A percentile compares a stretch with the other conserved stretches of the same genome.
These are phyloP conservation scores for Podila clonocystis DNA, from an alignment of 192 early-diverging fungal genomes.

Conservation along the genomic window DNA sequence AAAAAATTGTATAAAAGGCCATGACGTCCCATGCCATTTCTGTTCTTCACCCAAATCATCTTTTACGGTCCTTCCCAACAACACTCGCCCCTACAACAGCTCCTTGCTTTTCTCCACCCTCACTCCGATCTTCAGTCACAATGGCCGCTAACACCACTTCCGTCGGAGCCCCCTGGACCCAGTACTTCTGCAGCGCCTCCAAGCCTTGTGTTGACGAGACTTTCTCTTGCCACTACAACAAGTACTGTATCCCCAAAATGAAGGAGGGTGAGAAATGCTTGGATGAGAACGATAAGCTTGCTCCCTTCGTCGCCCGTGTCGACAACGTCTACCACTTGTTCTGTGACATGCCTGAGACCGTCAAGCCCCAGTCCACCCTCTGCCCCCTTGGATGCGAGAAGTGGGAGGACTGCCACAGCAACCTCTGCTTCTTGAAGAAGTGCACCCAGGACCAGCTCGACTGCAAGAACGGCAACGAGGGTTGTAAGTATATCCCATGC, in stretches of 20 bases:
- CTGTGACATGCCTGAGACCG: slow-evolving; percentile 34
- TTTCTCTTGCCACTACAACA: slow-evolving; percentile 20
- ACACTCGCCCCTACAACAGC: not conserved
- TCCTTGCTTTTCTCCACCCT: not conserved
- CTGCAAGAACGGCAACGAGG: slow-evolving; percentile 31
- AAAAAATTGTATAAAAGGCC: not conserved
- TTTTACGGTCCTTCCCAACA: slow-evolving; percentile 1
- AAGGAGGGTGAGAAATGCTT: slow-evolving; percentile 20
- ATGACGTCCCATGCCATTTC: not conserved
- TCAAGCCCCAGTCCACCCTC: slow-evolving; percentile 16
- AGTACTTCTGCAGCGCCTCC: slow-evolving; percentile 30
- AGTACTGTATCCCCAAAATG: slow-evolving; percentile 36
- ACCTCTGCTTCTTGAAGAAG: slow-evolving; percentile 44
- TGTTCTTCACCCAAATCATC: slow-evolving; percentile 1
- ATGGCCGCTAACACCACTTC: not conserved
- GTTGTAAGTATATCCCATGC: not conserved
- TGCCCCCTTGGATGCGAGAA: slow-evolving; percentile 50
- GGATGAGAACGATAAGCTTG: slow-evolving; percentile 24
- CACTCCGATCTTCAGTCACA: not conserved
- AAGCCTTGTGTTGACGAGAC: slow-evolving; percentile 13
- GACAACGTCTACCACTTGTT: slow-evolving; percentile 39
- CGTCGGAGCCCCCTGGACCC: slow-evolving; percentile 21
- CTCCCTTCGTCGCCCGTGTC: slow-evolving; percentile 46
- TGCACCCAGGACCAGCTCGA: slow-evolving; percentile 39
- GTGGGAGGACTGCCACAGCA: slow-evolving; percentile 48